Percentiles rank a stretch among this genome's conserved stretches.
These are phyloP conservation scores for Fusarium anguioides DNA, from an alignment of 2,329 filamentous ascomycete species.

Conservation along the genomic window DNA sequence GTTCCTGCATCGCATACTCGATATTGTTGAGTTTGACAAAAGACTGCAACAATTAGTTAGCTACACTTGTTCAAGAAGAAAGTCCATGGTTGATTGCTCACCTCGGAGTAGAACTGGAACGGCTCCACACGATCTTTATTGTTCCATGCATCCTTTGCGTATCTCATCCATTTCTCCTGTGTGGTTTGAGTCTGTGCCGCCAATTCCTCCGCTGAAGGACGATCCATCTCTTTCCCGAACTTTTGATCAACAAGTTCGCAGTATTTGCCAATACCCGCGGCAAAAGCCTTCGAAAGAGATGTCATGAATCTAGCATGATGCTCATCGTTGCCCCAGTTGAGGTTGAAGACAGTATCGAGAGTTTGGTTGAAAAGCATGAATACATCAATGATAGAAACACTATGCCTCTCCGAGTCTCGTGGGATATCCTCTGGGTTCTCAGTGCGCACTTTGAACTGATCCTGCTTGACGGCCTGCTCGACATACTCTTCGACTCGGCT, in stretches of 20 bases:
- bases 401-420: constrained; percentile 86
- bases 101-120: constrained; percentile 95
- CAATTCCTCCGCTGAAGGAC: constrained; percentile 87
- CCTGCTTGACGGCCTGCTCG: constrained; percentile 89
- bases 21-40: constrained; percentile 98
- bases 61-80: not conserved
- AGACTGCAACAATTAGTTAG: constrained; percentile 71
- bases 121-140: constrained; percentile 94
- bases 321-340: constrained; percentile 93
- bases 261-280: constrained; percentile 84
- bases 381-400: constrained; percentile 90
- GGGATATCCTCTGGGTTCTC: constrained; percentile 71
- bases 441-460: constrained; percentile 81
- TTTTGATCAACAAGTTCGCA: constrained; percentile 89
- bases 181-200: constrained; percentile 80
- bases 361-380: constrained; percentile 95
- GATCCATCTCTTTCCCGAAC: constrained; percentile 93
- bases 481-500: constrained; percentile 84
- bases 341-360: constrained; percentile 83
- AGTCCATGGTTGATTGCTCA: constrained; percentile 54
- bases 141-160: constrained; percentile 92
- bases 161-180: constrained; percentile 92
- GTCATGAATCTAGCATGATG: constrained; percentile 99
- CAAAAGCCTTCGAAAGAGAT: constrained; percentile 84
- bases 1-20: constrained; percentile 90